These are phyloP conservation scores for Lactifluus rugatus DNA, from an alignment of 768 basidiomycete genomes.

Conservation along the genomic window DNA sequence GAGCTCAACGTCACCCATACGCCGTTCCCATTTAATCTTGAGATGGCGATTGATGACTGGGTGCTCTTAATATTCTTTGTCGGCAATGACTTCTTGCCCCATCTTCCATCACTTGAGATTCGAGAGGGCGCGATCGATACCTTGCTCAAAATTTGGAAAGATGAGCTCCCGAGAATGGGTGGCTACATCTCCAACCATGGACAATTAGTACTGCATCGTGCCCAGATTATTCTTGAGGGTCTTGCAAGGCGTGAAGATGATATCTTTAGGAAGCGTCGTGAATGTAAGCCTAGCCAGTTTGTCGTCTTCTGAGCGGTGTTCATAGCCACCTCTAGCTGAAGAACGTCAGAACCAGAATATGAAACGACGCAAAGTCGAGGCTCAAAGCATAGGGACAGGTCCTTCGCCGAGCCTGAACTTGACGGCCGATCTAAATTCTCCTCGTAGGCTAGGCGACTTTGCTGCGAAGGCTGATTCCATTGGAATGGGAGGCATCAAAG, in stretches of 20 bases:
- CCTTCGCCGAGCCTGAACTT: conserved; percentile 43
- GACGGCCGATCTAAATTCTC: conserved; percentile 37
- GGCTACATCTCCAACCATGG: conserved; percentile 96
- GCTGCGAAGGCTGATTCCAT: conserved; percentile 70
- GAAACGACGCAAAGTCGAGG: conserved; percentile 75
- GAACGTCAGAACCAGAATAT: conserved; percentile 87
- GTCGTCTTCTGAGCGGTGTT: not conserved
- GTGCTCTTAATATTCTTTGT: conserved; percentile 99
- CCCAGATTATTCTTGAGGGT: conserved; percentile 91
- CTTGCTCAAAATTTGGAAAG: conserved; percentile 90
- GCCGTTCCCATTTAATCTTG: conserved; percentile 83
- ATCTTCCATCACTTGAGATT: conserved; percentile 96
- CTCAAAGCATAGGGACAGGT: conserved; percentile 29
- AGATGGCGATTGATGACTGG: conserved; percentile 99
- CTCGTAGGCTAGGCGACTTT: conserved; percentile 43
- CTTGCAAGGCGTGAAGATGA: conserved; percentile 92
- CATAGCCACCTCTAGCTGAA: conserved; percentile 50
- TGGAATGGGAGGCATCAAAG: conserved; percentile 57
- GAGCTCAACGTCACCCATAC: conserved; percentile 78
- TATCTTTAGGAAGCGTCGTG: conserved; percentile 85
- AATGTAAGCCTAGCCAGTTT: conserved; percentile 43
- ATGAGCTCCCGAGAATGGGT: conserved; percentile 89
- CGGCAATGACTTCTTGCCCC: conserved; percentile 98
- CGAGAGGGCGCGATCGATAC: conserved; percentile 99
- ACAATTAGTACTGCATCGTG: conserved; percentile 71